Evolutionary conservation across 176 grass and related monocot genomes (phyloP).

Genomic region (Oryza meyeriana): DNA sequence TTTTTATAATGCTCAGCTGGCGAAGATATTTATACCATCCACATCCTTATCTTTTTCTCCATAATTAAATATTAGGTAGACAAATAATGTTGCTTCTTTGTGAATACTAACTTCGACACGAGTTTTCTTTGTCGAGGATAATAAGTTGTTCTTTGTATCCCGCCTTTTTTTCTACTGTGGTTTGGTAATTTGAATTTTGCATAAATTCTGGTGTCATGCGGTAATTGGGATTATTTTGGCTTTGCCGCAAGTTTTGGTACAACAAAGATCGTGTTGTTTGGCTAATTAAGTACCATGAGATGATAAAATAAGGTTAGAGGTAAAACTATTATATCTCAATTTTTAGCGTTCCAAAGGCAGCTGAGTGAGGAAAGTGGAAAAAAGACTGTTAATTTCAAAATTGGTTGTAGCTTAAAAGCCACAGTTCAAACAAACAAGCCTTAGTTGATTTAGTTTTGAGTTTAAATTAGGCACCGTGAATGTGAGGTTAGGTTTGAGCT

Average conservation of each 20-base stretch:
- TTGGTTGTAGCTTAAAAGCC: too few relatives aligned
- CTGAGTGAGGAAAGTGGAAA: too few relatives aligned
- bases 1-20: too few relatives aligned
- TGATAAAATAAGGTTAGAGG: too few relatives aligned
- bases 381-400: too few relatives aligned
- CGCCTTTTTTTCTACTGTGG: not conserved
- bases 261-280: not conserved
- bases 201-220: not conserved
- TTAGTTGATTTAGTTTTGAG: not conserved
- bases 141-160: not conserved
- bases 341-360: too few relatives aligned
- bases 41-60: not conserved
- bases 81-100: not conserved
- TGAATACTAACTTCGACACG: not conserved
- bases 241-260: not conserved
- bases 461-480: not conserved
- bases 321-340: too few relatives aligned
- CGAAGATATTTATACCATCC: not conserved
- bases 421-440: too few relatives aligned
- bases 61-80: not conserved
- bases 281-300: not conserved
- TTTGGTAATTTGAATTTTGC: not conserved
- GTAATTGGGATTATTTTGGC: not conserved
- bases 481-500: too few relatives aligned
- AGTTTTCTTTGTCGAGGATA: not conserved